phyloP scores from a whole-genome alignment of 768 basidiomycete species.

The Podaxis rugospora region DNA sequence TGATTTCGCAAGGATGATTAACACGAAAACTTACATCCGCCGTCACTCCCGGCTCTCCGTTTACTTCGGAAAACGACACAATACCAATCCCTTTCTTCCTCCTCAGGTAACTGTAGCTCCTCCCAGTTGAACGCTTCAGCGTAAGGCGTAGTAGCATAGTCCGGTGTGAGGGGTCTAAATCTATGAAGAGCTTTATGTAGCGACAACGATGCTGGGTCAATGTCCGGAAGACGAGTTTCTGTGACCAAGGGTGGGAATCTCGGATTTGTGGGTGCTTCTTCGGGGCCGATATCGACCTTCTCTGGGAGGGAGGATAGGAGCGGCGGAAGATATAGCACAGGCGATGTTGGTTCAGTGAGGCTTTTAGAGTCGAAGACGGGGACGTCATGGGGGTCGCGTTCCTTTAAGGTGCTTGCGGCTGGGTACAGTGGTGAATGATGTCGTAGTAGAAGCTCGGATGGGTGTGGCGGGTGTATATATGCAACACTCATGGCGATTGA shows the following conservation, averaged over 20 bases:
- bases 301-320: constrained; percentile 73
- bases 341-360: constrained; percentile 28
- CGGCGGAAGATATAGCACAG: constrained; percentile 80
- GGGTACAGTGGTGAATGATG: background rate
- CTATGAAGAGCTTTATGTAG: constrained; percentile 82
- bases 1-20: background rate
- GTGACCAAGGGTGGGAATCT: constrained; percentile 51
- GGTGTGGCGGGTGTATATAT: constrained; percentile 31
- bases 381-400: constrained; percentile 49
- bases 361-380: constrained; percentile 41
- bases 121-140: constrained; percentile 86
- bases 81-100: constrained; percentile 87
- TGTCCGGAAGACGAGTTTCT: constrained; percentile 74
- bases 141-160: constrained; percentile 68
- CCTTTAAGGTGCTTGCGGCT: constrained; percentile 7
- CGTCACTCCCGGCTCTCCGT: constrained; percentile 67
- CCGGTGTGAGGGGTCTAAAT: constrained; percentile 54
- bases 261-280: constrained; percentile 16
- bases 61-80: constrained; percentile 86
- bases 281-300: constrained; percentile 24
- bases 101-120: constrained; percentile 58
- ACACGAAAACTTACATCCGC: constrained; percentile 43
- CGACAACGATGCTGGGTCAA: constrained; percentile 80
- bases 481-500: constrained; percentile 20
- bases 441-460: constrained; percentile 13